These are phyloP conservation scores for Eleusine indica DNA, from an alignment of 176 grass and related monocot genomes.

Conservation along the genomic window DNA sequence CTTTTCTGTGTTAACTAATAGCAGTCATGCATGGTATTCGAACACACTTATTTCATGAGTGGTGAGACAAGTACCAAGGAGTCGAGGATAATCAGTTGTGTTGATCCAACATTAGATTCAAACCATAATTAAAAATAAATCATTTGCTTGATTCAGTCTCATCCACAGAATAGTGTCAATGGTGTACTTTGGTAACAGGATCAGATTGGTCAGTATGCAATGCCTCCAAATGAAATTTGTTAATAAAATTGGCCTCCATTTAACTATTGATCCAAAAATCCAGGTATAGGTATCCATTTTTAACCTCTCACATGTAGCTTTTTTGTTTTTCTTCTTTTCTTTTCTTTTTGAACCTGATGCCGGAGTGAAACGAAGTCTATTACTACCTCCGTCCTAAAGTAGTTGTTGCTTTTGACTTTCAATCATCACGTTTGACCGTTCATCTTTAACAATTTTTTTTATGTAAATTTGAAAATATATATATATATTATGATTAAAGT, in stretches of 20 bases:
- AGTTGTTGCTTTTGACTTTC: too few relatives aligned
- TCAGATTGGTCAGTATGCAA: constrained; percentile 4
- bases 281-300: constrained; percentile 1
- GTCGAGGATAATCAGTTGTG: background rate
- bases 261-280: constrained; percentile 34
- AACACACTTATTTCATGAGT: constrained; percentile 19
- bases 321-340: constrained; percentile 7
- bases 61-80: background rate
- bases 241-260: constrained; percentile 9
- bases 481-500: too few relatives aligned
- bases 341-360: constrained; percentile 1
- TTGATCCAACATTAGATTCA: constrained; percentile 9
- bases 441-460: too few relatives aligned
- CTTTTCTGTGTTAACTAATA: background rate
- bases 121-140: constrained; percentile 15
- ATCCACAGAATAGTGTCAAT: constrained; percentile 13
- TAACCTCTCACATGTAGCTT: constrained; percentile 4
- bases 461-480: too few relatives aligned
- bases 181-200: constrained; percentile 8
- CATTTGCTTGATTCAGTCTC: constrained; percentile 23
- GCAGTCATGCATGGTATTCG: background rate
- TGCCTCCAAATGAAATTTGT: constrained; percentile 8
- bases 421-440: too few relatives aligned
- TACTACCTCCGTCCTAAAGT: too few relatives aligned
- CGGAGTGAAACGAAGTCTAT: constrained; percentile 10